Evolutionary conservation across 495 filamentous ascomycete species (phyloP).

Genomic region (Lasiosphaeriaceae sp.): DNA sequence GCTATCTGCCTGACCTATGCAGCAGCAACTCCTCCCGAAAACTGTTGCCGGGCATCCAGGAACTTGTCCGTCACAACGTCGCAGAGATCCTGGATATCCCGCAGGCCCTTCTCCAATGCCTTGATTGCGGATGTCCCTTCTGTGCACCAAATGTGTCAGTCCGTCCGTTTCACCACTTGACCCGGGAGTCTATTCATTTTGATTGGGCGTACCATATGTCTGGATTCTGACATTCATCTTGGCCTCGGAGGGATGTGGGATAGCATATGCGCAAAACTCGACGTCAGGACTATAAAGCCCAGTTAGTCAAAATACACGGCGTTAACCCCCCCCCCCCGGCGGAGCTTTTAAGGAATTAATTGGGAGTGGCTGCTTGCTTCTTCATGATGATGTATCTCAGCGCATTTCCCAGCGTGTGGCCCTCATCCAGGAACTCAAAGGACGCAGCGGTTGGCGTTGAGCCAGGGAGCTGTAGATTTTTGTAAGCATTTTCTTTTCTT

Average conservation of each 20-base stretch:
- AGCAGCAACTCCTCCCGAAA: conserved; percentile 38
- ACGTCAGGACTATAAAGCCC: conserved; percentile 66
- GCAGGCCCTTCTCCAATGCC: conserved; percentile 83
- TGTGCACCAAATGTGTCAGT: conserved; percentile 26
- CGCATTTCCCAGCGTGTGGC: conserved; percentile 93
- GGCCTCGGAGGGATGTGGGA: conserved; percentile 90
- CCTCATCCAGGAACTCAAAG: conserved; percentile 88
- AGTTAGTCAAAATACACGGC: not conserved
- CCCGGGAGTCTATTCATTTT: no score
- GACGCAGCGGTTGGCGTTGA: conserved; percentile 62
- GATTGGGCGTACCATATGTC: conserved; percentile 96
- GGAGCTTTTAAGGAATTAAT: conserved; percentile 4
- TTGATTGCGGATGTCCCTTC: conserved; percentile 77
- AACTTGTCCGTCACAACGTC: conserved; percentile 90
- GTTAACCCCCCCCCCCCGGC: no score
- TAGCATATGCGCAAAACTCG: conserved; percentile 97
- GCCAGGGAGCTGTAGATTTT: conserved; percentile 66
- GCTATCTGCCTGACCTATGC: conserved; percentile 1
- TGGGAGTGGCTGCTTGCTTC: conserved; percentile 56
- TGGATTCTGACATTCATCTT: conserved; percentile 98
- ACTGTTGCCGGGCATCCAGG: conserved; percentile 59
- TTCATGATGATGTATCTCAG: conserved; percentile 96
- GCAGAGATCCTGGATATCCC: conserved; percentile 83
- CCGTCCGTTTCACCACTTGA: no score
- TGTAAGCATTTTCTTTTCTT: no score